A percentile compares a stretch with the other conserved stretches of the same genome.
Conservation (phyloP, 495 filamentous ascomycete species). For the Extremus antarcticus region DNA sequence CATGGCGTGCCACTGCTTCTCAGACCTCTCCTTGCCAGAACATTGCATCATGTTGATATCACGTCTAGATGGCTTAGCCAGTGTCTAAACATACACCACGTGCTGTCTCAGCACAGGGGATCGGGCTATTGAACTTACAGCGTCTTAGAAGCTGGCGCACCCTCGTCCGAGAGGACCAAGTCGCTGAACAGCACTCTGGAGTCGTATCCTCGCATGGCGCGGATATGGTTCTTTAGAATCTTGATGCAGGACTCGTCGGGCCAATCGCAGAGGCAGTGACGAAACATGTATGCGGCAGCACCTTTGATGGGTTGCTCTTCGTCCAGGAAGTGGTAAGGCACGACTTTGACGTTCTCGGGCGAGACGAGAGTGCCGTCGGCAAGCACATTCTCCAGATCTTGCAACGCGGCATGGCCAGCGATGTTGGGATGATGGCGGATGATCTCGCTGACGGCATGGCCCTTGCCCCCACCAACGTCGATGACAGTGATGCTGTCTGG, state of each 20-base stretch:
- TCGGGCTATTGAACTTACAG: too few relatives aligned
- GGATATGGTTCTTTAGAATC: constrained; percentile 7
- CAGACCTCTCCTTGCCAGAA: constrained; percentile 11
- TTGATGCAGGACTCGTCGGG: constrained; percentile 2
- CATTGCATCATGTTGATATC: constrained; percentile 15
- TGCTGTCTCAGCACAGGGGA: too few relatives aligned
- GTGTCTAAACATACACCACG: too few relatives aligned
- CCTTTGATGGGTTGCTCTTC: constrained; percentile 12
- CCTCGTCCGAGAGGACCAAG: constrained; percentile 3
- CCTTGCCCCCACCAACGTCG: constrained; percentile 15
- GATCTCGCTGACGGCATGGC: constrained; percentile 9
- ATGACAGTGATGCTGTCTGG: constrained; percentile 3
- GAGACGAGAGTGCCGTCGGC: neutral
- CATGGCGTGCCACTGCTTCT: constrained; percentile 8
- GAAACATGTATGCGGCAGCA: constrained; percentile 10
- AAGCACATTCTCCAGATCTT: constrained; percentile 8
- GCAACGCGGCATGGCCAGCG: neutral
- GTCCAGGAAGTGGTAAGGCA: constrained; percentile 9
- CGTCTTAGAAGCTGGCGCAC: neutral
- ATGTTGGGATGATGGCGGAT: constrained; percentile 1
- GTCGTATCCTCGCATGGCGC: constrained; percentile 7
- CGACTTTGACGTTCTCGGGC: neutral
- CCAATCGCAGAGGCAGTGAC: constrained; percentile 11
- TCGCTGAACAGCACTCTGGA: constrained; percentile 13
- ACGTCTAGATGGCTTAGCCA: too few relatives aligned